Conservation (phyloP, 306 rosid species). For the Albizia julibrissin region DNA sequence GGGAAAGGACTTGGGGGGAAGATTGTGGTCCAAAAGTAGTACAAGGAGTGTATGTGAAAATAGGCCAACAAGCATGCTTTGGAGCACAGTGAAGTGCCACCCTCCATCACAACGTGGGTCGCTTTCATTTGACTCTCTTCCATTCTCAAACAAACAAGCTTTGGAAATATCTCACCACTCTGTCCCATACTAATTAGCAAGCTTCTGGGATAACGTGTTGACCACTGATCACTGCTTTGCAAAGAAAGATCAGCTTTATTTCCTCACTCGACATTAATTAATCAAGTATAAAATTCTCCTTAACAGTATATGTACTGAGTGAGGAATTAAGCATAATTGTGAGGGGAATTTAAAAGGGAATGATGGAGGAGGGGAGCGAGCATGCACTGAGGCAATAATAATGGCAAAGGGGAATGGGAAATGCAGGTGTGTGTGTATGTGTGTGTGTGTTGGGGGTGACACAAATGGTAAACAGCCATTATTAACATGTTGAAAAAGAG, state of each 20-base stretch:
- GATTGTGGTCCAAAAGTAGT: conserved; percentile 21
- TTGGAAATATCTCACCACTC: not conserved
- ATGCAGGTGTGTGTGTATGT: not conserved
- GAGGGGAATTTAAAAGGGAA: not conserved
- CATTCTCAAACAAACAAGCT: not conserved
- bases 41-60: not conserved
- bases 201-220: not conserved
- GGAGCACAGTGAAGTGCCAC: not conserved
- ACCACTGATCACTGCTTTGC: not conserved
- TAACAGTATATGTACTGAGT: not conserved
- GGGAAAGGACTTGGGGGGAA: conserved; percentile 21
- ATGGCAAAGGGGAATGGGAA: not conserved
- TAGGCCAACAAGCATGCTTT: conserved; percentile 14
- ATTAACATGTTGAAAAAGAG: conserved; percentile 45
- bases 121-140: not conserved
- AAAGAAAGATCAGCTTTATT: not conserved
- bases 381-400: conserved; percentile 18
- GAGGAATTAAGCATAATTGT: not conserved
- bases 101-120: conserved; percentile 7
- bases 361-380: not conserved
- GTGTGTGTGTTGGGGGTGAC: conserved; percentile 6
- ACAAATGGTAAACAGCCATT: conserved; percentile 30
- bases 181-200: not conserved
- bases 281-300: not conserved
- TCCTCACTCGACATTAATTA: not conserved